Evolutionary conservation across 306 rosid genomes (phyloP), one percentile per base, ranked within the genome.

Genomic region (Lotus japonicus): DNA sequence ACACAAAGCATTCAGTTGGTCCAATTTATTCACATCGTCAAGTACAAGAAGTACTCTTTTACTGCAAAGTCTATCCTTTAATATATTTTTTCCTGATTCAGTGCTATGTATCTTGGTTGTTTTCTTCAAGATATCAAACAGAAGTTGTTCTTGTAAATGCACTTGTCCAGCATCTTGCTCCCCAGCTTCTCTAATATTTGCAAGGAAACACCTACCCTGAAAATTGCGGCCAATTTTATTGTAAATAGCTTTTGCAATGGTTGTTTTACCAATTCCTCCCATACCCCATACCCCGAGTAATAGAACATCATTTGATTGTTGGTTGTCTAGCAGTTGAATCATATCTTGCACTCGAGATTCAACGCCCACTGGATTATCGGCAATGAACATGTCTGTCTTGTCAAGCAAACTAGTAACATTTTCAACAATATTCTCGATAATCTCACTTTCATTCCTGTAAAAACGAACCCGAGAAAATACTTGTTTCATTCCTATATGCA

Each of bases 201-300:
- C 7, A 10, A 70, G 75, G 67, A 58, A 70, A 16, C 66, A 45
- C 3, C 16, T 46, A 4, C 4, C 45, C 9, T 28, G 50, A 46
- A 31, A 58, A 0, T 33, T 8, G 7, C 16, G 49, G 6, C 36
- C 21, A 16, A 57, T 26, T 15, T 31, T 3, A 0, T 63, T 63
- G 5, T 43, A 63, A 23, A 45, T n/a, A 35, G 54, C 55, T 23
- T 63, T 63, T 5, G 55, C 69, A 11, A 44, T 43, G 2, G 69
- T 44, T 26, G 55, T 63, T 63, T 62, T 62, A 42, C 68, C 68
- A 12, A 38, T 7, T 4, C 77, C 77, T 10, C 10, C 26, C 70
- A 72, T 72, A 9, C 77, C 77, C 54, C 77, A 72, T 4, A 72
- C 23, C 19, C 77, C 77, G 3, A 63, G 2, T 15, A 69, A 1